phyloP scores from a whole-genome alignment of 345 rosid species.

The Balakata baccata region DNA sequence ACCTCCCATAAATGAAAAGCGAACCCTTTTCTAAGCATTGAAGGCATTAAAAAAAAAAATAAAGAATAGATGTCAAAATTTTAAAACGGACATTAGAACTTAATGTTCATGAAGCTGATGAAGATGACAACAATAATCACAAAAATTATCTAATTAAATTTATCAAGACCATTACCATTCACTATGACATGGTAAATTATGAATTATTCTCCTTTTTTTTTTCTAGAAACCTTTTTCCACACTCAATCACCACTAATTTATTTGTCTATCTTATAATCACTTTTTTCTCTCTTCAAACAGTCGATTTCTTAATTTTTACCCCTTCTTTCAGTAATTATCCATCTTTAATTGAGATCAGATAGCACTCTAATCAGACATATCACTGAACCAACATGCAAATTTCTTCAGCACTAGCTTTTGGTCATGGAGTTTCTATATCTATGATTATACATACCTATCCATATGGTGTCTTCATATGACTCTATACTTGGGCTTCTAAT shows the following conservation, averaged over 20 bases:
- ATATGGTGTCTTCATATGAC: not conserved
- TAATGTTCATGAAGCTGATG: not conserved
- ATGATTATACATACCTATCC: not conserved
- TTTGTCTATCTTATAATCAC: not conserved
- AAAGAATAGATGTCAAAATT: conserved; percentile 1
- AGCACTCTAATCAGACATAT: not conserved
- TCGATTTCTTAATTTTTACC: not conserved
- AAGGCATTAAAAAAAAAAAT: conserved; percentile 4
- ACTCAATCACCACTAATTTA: too few species aligned
- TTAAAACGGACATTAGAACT: not conserved
- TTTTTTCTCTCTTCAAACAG: too few species aligned
- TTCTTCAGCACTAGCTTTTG: not conserved
- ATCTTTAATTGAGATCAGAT: not conserved
- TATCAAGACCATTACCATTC: not conserved
- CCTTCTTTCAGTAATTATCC: not conserved
- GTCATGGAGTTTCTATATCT: not conserved
- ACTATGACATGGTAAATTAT: not conserved
- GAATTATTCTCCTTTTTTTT: not conserved
- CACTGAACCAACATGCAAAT: not conserved
- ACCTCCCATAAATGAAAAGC: conserved; percentile 93
- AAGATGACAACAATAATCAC: not conserved
- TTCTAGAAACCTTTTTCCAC: too few species aligned
- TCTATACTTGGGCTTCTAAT: not conserved
- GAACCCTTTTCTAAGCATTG: conserved; percentile 66
- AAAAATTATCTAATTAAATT: not conserved